Evolutionary conservation across 2,329 filamentous ascomycete species (phyloP), one percentile per base, ranked within the genome.

Genomic region (Colletotrichum salicis): DNA sequence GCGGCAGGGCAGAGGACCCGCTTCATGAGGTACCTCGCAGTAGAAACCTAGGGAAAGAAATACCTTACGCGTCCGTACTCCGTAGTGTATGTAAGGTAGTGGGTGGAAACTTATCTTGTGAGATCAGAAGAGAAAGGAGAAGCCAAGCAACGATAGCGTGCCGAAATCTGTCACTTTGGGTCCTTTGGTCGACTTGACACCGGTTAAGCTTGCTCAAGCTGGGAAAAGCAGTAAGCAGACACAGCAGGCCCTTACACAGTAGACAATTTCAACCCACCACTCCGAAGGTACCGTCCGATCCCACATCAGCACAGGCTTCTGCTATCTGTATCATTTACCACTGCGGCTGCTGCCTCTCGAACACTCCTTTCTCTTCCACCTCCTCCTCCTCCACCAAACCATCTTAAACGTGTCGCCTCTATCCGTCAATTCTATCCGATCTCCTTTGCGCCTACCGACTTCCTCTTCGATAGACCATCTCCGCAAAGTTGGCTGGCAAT

Each of bases 221-320:
- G 24, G 60, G 68, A 31, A 31, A 57, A 24, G 45, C 60, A 41
- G 37, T 19, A 41, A 19, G 37, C 37, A 19, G 37, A 15, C 37
- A 41, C 37, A 13, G 19, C n/a, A 64, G 51, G 58, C 57, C 48
- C 59, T 70, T 15, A n/a, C 27, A 29, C 27, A 29, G 27, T 29
- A 29, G 62, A 29, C 29, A 70, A 41, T 70, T 59, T 54, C 60
- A 59, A 59, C 41, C 41, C 52, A 59, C 29, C 41, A 62, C 63
- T 61, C 63, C 68, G 19, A 48, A 48, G 8, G 68, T 67, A 11
- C 35, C 48, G 51, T 56, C 68, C 68, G 54, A 65, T 64, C 51
- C 57, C 55, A 61, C 45, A 61, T 65, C 64, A 64, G 64, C 73
- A 59, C 51, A 31, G 33, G 51, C 33, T 41, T 69, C 68, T 57